phyloP scores from a whole-genome alignment of 345 rosid genomes.

The Kandelia obovata region DNA sequence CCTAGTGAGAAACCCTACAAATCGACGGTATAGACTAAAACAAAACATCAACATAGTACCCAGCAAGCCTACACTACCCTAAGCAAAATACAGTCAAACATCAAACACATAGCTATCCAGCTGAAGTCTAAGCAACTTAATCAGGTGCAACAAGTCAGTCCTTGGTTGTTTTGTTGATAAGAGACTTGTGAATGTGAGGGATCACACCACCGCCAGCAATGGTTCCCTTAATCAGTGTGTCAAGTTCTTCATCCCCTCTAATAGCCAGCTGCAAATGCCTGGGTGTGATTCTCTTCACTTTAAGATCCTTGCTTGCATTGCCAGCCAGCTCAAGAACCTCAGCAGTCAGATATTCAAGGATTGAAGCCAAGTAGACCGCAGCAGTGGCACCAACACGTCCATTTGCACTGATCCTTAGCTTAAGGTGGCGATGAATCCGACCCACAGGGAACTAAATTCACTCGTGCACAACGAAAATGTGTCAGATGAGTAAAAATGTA shows the following conservation, averaged over 20 bases:
- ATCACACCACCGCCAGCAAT: constrained; percentile 76
- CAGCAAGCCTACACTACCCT: constrained; percentile 7
- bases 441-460: constrained; percentile 27
- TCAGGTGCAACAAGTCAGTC: constrained; percentile 32
- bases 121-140: neutral
- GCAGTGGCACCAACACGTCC: constrained; percentile 36
- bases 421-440: constrained; percentile 32
- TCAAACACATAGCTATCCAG: neutral
- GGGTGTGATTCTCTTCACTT: constrained; percentile 38
- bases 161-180: constrained; percentile 70
- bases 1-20: constrained; percentile 18
- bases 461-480: neutral
- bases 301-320: constrained; percentile 33
- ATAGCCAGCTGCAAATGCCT: constrained; percentile 63
- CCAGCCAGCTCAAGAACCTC: constrained; percentile 36
- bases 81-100: constrained; percentile 13
- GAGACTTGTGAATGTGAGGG: constrained; percentile 89
- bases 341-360: constrained; percentile 31
- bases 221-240: constrained; percentile 39
- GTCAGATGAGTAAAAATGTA: no score
- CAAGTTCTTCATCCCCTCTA: constrained; percentile 58
- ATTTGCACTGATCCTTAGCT: constrained; percentile 22
- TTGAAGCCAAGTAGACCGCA: constrained; percentile 35
- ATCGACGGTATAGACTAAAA: constrained; percentile 27
- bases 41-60: constrained; percentile 2